These are phyloP conservation scores for Penicillium cataractarum DNA, from an alignment of 495 filamentous ascomycete species.

Conservation along the genomic window DNA sequence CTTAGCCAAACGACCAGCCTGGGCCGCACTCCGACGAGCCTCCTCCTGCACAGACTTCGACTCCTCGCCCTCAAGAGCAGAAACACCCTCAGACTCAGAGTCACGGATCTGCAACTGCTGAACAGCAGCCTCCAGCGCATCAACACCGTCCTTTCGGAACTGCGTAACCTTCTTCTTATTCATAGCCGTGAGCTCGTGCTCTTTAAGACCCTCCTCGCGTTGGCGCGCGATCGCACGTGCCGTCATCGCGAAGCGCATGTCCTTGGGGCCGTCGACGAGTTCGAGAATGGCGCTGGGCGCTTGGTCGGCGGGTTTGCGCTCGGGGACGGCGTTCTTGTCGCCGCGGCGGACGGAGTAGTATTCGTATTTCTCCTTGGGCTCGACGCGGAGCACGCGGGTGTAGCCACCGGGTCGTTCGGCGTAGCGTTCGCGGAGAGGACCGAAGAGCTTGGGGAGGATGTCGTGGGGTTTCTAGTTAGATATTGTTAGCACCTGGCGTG, in stretches of 20 bases:
- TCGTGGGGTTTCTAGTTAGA: constrained; percentile 57
- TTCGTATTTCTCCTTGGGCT: constrained; percentile 57
- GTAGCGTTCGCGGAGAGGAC: constrained; percentile 79
- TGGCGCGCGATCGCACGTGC: constrained; percentile 74
- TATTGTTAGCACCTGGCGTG: neutral
- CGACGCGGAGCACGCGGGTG: constrained; percentile 88
- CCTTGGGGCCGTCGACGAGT: constrained; percentile 90
- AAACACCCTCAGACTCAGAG: constrained; percentile 10
- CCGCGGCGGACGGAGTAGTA: constrained; percentile 27
- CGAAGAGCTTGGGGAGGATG: constrained; percentile 86
- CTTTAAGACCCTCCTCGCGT: constrained; percentile 50
- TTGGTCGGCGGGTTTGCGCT: constrained; percentile 62
- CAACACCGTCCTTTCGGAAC: constrained; percentile 69
- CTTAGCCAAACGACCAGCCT: constrained; percentile 15
- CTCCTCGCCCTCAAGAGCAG: constrained; percentile 18
- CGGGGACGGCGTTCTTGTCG: constrained; percentile 20
- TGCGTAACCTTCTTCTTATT: constrained; percentile 87
- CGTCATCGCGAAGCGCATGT: constrained; percentile 93
- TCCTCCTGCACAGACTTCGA: constrained; percentile 12
- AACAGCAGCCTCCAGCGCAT: constrained; percentile 72
- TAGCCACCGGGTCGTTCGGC: constrained; percentile 83
- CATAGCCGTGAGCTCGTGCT: constrained; percentile 65
- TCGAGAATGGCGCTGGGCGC: constrained; percentile 91
- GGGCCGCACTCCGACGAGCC: constrained; percentile 8
- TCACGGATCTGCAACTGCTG: constrained; percentile 51